These are phyloP conservation scores for Lunularia cruciata DNA, from an alignment of 225 moss, liverwort and hornwort genomes.

Conservation along the genomic window DNA sequence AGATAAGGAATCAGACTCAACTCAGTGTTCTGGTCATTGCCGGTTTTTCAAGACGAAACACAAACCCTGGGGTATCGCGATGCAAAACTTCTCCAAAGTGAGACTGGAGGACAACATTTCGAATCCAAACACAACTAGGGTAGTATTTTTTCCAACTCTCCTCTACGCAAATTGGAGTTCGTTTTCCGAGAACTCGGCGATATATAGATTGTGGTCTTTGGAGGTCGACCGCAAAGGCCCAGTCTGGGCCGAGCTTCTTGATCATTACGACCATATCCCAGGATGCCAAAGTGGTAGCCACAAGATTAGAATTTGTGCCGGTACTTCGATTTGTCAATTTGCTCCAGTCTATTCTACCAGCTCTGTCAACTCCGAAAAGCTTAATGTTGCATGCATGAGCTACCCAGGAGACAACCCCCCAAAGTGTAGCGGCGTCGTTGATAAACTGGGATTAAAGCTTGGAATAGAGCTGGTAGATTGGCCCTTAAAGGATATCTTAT, in stretches of 20 bases:
- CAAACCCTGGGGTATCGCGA: neutral
- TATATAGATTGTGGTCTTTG: neutral
- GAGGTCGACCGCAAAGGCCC: neutral
- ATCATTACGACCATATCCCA: neutral
- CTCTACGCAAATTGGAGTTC: neutral
- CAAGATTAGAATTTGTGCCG: neutral
- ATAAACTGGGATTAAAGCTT: neutral
- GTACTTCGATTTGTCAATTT: neutral
- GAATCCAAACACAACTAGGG: neutral
- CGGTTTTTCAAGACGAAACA: neutral
- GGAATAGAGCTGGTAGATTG: neutral
- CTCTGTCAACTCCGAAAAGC: neutral
- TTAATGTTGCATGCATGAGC: neutral
- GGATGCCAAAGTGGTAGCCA: neutral
- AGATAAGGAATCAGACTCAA: no score
- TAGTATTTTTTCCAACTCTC: neutral
- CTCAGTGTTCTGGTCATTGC: neutral
- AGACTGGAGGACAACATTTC: no score
- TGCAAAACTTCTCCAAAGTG: neutral
- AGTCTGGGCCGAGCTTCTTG: neutral
- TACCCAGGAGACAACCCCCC: neutral
- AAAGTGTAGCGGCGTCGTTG: neutral
- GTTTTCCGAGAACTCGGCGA: neutral
- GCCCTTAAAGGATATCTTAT: neutral
- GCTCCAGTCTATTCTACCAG: neutral